Percentiles rank a stretch among this genome's conserved stretches.
Evolutionary conservation across 1,284 basidiomycete genomes (phyloP).

Genomic region (Austroboletus olivaceoglutinosus): DNA sequence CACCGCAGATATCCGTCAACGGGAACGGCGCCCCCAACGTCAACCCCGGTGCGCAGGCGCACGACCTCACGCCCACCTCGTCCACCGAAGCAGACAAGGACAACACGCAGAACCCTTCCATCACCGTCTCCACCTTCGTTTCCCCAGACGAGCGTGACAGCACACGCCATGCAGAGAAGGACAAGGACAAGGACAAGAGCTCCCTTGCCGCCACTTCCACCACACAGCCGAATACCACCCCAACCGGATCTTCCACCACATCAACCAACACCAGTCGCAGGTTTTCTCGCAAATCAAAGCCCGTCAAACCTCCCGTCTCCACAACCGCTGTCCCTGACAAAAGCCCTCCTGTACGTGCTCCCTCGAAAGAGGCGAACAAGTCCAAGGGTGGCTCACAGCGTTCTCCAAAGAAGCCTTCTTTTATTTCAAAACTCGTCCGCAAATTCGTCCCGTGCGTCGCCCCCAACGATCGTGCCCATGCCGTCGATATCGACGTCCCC

Average conservation of each 20-base stretch:
- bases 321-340: slow-evolving; percentile 25
- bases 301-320: slow-evolving; percentile 15
- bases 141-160: slow-evolving; percentile 36
- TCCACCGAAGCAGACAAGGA: slow-evolving; percentile 37
- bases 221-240: slow-evolving; percentile 31
- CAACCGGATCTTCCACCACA: slow-evolving; percentile 25
- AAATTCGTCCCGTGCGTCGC: slow-evolving; percentile 51
- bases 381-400: slow-evolving; percentile 36
- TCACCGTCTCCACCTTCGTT: slow-evolving; percentile 32
- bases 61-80: slow-evolving; percentile 34
- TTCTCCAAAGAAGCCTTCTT: slow-evolving; percentile 39
- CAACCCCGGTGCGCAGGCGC: slow-evolving; percentile 32
- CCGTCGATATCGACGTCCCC: slow-evolving; percentile 32
- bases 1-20: slow-evolving; percentile 25
- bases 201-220: slow-evolving; percentile 42
- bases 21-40: slow-evolving; percentile 23
- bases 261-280: slow-evolving; percentile 26
- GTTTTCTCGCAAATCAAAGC: slow-evolving; percentile 34
- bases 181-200: slow-evolving; percentile 45
- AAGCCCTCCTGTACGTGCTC: slow-evolving; percentile 34
- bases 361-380: slow-evolving; percentile 35
- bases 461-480: slow-evolving; percentile 39
- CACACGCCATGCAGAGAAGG: slow-evolving; percentile 37
- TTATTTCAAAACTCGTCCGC: slow-evolving; percentile 47
- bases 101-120: slow-evolving; percentile 31